Evolutionary conservation across 371 early-diverging fungal genomes (phyloP), one percentile per base, ranked within the genome.

Genomic region (Saksenaea vasiformis): DNA sequence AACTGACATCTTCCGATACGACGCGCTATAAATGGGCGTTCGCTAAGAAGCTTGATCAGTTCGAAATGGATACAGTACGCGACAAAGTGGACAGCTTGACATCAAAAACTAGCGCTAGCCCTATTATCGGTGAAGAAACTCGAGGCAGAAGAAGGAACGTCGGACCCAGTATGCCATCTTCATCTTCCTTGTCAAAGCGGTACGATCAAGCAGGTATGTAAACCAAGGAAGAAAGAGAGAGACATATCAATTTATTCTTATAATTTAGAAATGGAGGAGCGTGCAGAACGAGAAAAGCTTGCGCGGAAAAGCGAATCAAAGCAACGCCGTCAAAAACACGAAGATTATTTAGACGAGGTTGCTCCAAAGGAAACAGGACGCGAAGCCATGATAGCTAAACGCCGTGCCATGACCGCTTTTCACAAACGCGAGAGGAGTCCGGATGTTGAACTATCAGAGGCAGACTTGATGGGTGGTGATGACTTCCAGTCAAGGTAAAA

Each of bases 11-110:
- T 5, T 78, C 82, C 8, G 88, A 87, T 54, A 73, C 84, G 2
- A 92, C 92, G 1, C 78, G 87, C 11, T 90, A 92, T 65, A 82
- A 86, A 63, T 95, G 95, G 95, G 80, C 83, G 4, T 91, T 93
- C 71, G 84, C 87, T 5, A 88, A 89, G 53, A 84, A 84, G 15
- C 62, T 82, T 9, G 81, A 88, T 73, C 74, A 80, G 57, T 68
- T 77, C 61, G 84, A 87, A 63, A 68, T 90, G 47, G 87, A 86
- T 28, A 72, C 76, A 28, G 64, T 88, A 37, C 74, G 84, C 27
- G 89, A 90, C 57, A 79, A 72, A 5, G 89, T 91, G 2, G 88
- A 90, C 47, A 80, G 86, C 7, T 76, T 83, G 72, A 91, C 90
- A 22, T 47, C 51, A 1, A 47, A 11, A 47, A 47, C 26, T 22